These are phyloP conservation scores for Pneumocystis sp. DNA, from an alignment of 1,139 yeast genomes.

Conservation along the genomic window DNA sequence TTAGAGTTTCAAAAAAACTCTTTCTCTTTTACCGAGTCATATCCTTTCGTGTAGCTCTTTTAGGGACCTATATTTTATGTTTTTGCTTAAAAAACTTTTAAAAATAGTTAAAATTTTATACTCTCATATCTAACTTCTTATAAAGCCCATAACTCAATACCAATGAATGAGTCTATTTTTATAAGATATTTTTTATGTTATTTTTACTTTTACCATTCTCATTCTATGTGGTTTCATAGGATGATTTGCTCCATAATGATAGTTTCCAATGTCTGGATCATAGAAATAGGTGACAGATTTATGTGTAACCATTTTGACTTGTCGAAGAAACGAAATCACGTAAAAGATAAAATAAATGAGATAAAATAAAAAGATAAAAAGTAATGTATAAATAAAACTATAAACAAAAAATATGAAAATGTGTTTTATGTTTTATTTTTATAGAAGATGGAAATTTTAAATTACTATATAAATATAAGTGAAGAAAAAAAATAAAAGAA, in stretches of 20 bases:
- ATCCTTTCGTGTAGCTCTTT: constrained; percentile 5
- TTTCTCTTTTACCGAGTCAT: constrained; percentile 3
- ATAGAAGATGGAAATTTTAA: not conserved
- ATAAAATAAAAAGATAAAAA: not conserved
- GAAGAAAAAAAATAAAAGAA: not conserved
- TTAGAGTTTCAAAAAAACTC: not conserved
- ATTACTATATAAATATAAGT: not conserved
- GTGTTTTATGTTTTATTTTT: not conserved
- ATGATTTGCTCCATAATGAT: constrained; percentile 93
- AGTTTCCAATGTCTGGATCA: constrained; percentile 75
- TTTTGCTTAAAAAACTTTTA: not conserved
- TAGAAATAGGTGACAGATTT: not conserved
- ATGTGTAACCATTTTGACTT: not conserved
- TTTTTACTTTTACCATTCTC: constrained; percentile 55
- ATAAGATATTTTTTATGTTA: not conserved
- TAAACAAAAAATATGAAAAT: not conserved
- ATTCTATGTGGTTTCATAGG: constrained; percentile 98
- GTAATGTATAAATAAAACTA: not conserved
- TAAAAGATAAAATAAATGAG: too few species aligned
- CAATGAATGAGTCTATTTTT: constrained; percentile 41
- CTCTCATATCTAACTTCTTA: constrained; percentile 87
- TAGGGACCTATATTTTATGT: constrained; percentile 1
- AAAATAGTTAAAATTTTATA: constrained; percentile 13
- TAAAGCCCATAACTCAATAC: constrained; percentile 92
- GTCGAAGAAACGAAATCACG: too few species aligned